Conservation (phyloP, 345 rosid species). For the Brassica incana region DNA sequence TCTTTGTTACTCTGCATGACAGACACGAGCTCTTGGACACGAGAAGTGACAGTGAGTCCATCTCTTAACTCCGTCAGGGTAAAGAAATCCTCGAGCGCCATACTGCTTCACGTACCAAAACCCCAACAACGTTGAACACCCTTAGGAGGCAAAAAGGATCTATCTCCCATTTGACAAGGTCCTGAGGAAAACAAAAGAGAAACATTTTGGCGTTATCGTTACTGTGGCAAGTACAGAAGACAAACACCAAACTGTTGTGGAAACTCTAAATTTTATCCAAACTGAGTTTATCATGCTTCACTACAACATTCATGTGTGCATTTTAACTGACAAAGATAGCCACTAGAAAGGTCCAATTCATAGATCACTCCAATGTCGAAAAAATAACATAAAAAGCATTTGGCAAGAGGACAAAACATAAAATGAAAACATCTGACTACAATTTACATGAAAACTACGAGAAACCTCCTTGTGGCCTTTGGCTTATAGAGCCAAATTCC, state of each 20-base stretch:
- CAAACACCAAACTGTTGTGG: not conserved
- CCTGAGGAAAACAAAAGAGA: slow-evolving; percentile 11
- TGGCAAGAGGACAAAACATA: slow-evolving; percentile 6
- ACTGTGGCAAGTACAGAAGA: slow-evolving; percentile 10
- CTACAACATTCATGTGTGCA: not conserved
- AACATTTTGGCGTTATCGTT: not conserved
- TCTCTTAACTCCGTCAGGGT: slow-evolving; percentile 85
- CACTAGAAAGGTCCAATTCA: not conserved
- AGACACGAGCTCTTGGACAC: slow-evolving; percentile 73
- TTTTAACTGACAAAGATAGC: not conserved
- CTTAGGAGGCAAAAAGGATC: slow-evolving; percentile 21
- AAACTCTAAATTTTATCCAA: not conserved
- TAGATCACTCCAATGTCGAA: not conserved
- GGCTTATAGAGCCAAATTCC: not conserved
- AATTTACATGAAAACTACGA: not conserved
- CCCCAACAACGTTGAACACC: slow-evolving; percentile 41
- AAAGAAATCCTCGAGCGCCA: slow-evolving; percentile 95
- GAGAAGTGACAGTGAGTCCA: slow-evolving; percentile 73
- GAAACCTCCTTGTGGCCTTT: not conserved
- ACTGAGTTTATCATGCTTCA: no score
- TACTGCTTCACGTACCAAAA: slow-evolving; percentile 54
- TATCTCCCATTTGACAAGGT: slow-evolving; percentile 44
- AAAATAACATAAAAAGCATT: not conserved
- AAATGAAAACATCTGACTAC: not conserved
- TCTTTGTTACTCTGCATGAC: slow-evolving; percentile 76